These are phyloP conservation scores for Verbascum thapsus DNA, from an alignment of 257 asterid species.

Conservation along the genomic window DNA sequence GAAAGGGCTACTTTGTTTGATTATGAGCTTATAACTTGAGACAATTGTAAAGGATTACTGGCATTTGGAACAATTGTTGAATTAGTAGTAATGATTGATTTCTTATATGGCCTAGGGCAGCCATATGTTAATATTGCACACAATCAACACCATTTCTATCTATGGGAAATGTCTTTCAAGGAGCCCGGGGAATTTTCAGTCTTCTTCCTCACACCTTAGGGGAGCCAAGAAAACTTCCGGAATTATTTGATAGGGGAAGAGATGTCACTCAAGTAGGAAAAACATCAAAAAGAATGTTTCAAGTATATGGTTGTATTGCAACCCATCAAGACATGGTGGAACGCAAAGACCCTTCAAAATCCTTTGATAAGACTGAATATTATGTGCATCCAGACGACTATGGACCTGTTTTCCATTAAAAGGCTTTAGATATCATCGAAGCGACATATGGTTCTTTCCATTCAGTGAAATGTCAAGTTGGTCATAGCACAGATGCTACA, in stretches of 20 bases:
- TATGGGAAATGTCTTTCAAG: conserved; percentile 83
- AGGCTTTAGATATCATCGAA: conserved; percentile 94
- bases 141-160: conserved; percentile 96
- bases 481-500: conserved; percentile 65
- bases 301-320: conserved; percentile 83
- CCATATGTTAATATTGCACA: conserved; percentile 86
- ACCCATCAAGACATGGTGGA: conserved; percentile 85
- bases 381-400: conserved; percentile 93
- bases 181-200: conserved; percentile 89
- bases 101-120: conserved; percentile 80
- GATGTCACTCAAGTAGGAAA: conserved; percentile 32
- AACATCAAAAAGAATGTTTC: conserved; percentile 62
- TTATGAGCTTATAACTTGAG: conserved; percentile 92
- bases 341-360: conserved; percentile 59
- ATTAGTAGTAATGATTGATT: conserved; percentile 89
- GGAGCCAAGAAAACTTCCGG: conserved; percentile 73
- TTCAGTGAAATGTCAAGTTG: conserved; percentile 89
- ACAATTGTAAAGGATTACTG: conserved; percentile 76
- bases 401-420: conserved; percentile 73
- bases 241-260: conserved; percentile 54
- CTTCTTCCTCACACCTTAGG: conserved; percentile 90
- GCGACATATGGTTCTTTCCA: conserved; percentile 97
- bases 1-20: conserved; percentile 83
- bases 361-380: conserved; percentile 87
- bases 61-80: conserved; percentile 96